phyloP scores from a whole-genome alignment of 345 rosid genomes.

The Microthlaspi erraticum region DNA sequence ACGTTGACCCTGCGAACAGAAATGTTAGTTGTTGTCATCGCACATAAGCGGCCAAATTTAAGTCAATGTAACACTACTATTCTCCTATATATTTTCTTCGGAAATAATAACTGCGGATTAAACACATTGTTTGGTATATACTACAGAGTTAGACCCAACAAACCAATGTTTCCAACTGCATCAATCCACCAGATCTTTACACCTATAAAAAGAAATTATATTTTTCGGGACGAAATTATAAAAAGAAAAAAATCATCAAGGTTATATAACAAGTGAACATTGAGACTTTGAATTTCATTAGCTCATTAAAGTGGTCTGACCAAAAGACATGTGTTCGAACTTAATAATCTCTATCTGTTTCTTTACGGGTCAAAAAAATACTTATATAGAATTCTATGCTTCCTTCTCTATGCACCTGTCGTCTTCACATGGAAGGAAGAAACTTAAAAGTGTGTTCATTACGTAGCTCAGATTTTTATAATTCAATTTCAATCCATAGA shows the following conservation, averaged over 20 bases:
- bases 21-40: background rate
- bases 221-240: background rate
- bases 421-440: constrained; percentile 28
- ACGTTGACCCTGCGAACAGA: background rate
- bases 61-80: background rate
- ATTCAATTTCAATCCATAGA: constrained; percentile 8
- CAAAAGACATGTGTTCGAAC: constrained; percentile 38
- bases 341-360: constrained; percentile 10
- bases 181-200: constrained; percentile 1
- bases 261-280: no score
- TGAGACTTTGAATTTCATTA: background rate
- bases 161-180: constrained; percentile 30
- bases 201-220: no score
- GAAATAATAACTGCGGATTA: background rate
- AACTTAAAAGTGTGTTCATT: constrained; percentile 19
- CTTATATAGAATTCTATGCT: background rate
- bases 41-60: background rate
- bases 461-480: constrained; percentile 10
- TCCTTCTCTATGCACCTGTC: constrained; percentile 22
- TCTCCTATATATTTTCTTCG: background rate
- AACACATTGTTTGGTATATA: background rate
- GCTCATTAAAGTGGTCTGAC: constrained; percentile 34
- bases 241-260: no score
- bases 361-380: background rate
- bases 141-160: background rate